Evolutionary conservation across 306 rosid species (phyloP).

Genomic region (Astragalus membranaceus): DNA sequence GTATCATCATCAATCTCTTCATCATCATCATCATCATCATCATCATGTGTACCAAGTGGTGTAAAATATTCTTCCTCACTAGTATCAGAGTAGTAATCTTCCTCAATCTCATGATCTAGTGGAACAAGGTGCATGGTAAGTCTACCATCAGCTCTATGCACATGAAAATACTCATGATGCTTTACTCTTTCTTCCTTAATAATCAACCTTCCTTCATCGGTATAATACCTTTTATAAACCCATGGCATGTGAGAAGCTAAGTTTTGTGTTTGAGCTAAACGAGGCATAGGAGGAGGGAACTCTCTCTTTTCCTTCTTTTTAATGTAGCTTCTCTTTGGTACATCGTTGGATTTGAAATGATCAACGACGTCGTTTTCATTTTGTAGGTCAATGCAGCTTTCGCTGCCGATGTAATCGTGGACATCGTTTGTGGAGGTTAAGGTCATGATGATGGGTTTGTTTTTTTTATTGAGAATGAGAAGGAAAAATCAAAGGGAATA

Average conservation of each 20-base stretch:
- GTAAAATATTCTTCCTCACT: background rate
- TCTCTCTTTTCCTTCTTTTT: conserved; percentile 7
- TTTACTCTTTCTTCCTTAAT: conserved; percentile 53
- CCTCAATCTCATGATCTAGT: background rate
- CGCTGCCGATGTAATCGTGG: conserved; percentile 50
- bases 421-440: background rate
- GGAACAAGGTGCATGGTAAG: conserved; percentile 64
- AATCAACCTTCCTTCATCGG: conserved; percentile 56
- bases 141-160: conserved; percentile 61
- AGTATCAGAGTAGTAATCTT: background rate
- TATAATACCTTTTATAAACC: conserved; percentile 51
- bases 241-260: conserved; percentile 59
- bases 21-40: background rate
- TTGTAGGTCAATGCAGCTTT: conserved; percentile 52
- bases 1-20: background rate
- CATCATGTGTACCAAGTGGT: background rate
- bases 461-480: background rate
- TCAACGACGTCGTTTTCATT: background rate
- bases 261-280: conserved; percentile 55
- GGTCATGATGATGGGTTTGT: background rate
- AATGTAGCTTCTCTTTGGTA: background rate
- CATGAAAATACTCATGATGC: conserved; percentile 56
- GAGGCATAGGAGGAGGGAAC: conserved; percentile 66
- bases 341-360: background rate
- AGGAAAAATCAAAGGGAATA: background rate